Percentiles rank a stretch among this genome's conserved stretches.
These are phyloP conservation scores for Turnera subulata DNA, from an alignment of 345 rosid genomes.

Conservation along the genomic window DNA sequence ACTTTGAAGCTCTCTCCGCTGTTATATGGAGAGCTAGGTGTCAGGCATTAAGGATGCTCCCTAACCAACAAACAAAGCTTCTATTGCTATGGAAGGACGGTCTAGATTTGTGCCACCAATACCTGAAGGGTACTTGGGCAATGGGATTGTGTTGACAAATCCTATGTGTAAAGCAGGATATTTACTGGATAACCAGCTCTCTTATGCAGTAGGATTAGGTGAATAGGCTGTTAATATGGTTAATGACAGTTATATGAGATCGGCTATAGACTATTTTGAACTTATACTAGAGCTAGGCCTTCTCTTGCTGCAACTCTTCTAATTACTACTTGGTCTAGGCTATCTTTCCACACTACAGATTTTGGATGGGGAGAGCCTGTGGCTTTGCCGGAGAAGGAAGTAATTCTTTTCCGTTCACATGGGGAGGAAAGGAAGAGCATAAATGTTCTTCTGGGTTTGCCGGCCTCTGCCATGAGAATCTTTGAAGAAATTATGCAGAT, in stretches of 20 bases:
- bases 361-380: constrained; percentile 96
- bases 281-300: constrained; percentile 77
- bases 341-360: constrained; percentile 72
- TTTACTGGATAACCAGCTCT: constrained; percentile 44
- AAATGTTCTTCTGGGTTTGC: constrained; percentile 74
- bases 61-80: constrained; percentile 70
- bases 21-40: constrained; percentile 79
- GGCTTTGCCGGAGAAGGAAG: constrained; percentile 85
- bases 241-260: constrained; percentile 70
- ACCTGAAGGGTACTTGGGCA: constrained; percentile 69
- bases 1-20: constrained; percentile 71
- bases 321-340: constrained; percentile 80
- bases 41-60: constrained; percentile 49
- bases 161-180: constrained; percentile 62
- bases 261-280: constrained; percentile 84
- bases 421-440: constrained; percentile 58
- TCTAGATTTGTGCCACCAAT: constrained; percentile 55
- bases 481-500: constrained; percentile 63
- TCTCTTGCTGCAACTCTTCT: constrained; percentile 67
- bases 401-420: constrained; percentile 62
- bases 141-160: constrained; percentile 71
- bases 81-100: constrained; percentile 83
- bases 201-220: constrained; percentile 45
- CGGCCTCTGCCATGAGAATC: constrained; percentile 65
- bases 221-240: constrained; percentile 60